phyloP scores from a whole-genome alignment of 192 early-diverging fungal species.

The Dissophora globulifera region DNA sequence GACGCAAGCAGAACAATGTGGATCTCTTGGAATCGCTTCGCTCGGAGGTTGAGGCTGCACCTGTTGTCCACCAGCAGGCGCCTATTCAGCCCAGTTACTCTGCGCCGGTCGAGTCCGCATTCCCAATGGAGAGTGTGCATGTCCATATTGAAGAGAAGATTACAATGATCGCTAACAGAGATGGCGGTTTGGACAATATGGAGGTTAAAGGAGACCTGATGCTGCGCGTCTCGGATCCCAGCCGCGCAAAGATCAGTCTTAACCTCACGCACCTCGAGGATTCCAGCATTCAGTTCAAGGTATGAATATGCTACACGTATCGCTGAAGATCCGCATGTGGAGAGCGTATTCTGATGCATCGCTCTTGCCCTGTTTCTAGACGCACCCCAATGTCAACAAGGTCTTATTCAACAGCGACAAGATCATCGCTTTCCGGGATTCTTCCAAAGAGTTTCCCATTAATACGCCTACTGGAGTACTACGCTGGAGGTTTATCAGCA shows the following conservation, averaged over 20 bases:
- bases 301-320: background rate
- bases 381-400: constrained; percentile 99
- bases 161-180: constrained; percentile 81
- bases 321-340: too few relatives aligned
- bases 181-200: constrained; percentile 91
- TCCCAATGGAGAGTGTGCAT: constrained; percentile 82
- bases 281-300: constrained; percentile 82
- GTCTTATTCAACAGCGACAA: constrained; percentile 76
- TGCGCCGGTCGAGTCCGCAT: constrained; percentile 37
- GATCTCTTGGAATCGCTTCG: constrained; percentile 86
- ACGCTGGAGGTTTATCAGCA: constrained; percentile 89
- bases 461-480: constrained; percentile 87
- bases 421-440: constrained; percentile 84
- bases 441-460: constrained; percentile 84
- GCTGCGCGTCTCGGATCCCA: constrained; percentile 80
- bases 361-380: constrained; percentile 53
- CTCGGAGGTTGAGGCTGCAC: constrained; percentile 71
- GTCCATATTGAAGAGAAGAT: constrained; percentile 91
- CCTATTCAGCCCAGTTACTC: constrained; percentile 27
- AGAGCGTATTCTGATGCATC: too few relatives aligned
- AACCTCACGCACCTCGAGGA: constrained; percentile 68
- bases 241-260: constrained; percentile 70
- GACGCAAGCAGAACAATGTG: constrained; percentile 83
- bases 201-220: constrained; percentile 95
- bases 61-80: constrained; percentile 6